Base-by-base conservation (phyloP, 768 basidiomycete species). In the Phlegmacium glaucopus region DNA sequence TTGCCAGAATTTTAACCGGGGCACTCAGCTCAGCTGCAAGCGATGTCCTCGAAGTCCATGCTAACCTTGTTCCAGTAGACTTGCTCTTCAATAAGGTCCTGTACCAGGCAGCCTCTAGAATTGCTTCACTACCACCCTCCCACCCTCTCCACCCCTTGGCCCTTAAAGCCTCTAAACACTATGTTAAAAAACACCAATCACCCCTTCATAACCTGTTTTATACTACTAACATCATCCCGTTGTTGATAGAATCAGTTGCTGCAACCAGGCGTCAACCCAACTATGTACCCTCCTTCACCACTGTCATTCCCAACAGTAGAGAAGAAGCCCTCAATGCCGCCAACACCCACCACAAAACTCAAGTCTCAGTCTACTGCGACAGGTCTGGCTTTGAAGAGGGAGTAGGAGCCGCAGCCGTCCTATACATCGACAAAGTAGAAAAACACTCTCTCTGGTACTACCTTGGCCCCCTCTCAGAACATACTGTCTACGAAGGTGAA, bases 41-140 rank as follows among this genome's bases (percentile, higher is more conserved):
- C 3, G 60, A 63, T 40, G 10, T 54, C 6, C 36, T 65, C 0
- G 52, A 62, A 11, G 48, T 46, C 2, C 56, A 63, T 22, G 50
- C 62, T 3, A 47, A 56, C 42, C 36, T 62, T 0, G 44, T 53
- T 1, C 62, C 62, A 0, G 39, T 62, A 10, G 15, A 58, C 26
- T 45, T 60, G 13, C 29, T 48, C 0, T 30, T 62, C 13, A 44
- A 58, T 36, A 51, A 53, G 35, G 17, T 40, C 10, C 39, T 50
- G 2, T 43, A 55, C 39, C 48, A 44, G 15, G 57, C 59, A 16
- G 53, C 53, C 7, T 16, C 57, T 6, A 42, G 61, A 9, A 39
- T 60, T 5, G 49, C 56, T 9, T 56, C 59, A 3, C 53, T 63
- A 6, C 58, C 61, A 17, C 27, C 25, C 9, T 32, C 43, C 4